Evolutionary conservation across 805 yeast species (phyloP), one percentile per base, ranked within the genome.

Genomic region (Teunomyces gatunensis): DNA sequence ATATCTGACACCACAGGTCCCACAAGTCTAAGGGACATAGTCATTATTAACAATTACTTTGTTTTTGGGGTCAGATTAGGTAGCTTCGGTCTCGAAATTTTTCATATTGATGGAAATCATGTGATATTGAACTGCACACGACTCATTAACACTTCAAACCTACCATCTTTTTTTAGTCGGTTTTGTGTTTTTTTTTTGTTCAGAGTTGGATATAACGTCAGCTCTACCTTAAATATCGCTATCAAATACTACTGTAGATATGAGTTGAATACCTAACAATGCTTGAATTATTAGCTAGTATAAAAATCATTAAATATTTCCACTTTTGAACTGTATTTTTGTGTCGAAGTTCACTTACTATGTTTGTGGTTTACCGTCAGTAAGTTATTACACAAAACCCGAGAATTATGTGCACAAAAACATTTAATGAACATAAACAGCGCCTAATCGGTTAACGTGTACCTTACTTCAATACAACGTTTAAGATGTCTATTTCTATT

Each of bases 11-110:
- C 37, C 21, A 47, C 30, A 4, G 46, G 44, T 33, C 57, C 59
- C 11, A 28, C 39, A 33, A 57, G 47, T 52, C 64, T 57, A 46
- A 61, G 55, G 21, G 62, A 59, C 46, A 61, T 49, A 28, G 67
- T 59, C 66, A 62, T 64, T 13, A 20, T 37, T 4, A 27, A 17
- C 20, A 23, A 37, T 23, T 21, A n/a, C 28, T 21, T 27, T 21
- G 29, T 6, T 5, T 32, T 13, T 37, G 10, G 27, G 20, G 25
- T 37, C 20, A 6, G 7, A 20, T 15, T 15, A 10, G 29, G 28
- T 23, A 37, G 40, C 6, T 37, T 37, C 40, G 20, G 11, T 37
- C 17, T 32, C 40, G 40, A 37, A 37, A 37, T 37, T 37, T 37
- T 37, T 37, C 40, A 37, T 20, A 9, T 37, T 37, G 40, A 37